Evolutionary conservation across 805 yeast species (phyloP).

Genomic region (Yarrowia deformans): DNA sequence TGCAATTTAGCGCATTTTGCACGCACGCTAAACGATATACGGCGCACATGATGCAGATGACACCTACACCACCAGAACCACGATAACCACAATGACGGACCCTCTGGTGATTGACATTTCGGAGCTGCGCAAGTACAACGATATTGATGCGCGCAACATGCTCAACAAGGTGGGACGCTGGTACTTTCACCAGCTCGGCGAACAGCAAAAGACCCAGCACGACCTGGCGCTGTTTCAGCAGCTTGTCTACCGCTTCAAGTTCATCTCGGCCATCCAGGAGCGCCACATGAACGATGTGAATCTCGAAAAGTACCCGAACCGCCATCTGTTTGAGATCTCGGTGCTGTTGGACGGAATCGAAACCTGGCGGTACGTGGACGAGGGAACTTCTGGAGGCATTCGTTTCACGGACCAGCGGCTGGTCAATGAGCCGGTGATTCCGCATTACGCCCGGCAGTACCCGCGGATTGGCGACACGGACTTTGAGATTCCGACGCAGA

Average conservation of each 20-base stretch:
- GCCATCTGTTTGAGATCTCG: neutral
- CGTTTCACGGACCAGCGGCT: slow-evolving; percentile 4
- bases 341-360: slow-evolving; percentile 5
- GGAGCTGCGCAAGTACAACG: slow-evolving; percentile 1
- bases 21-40: neutral
- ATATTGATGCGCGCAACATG: neutral
- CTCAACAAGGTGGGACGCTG: neutral
- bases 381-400: neutral
- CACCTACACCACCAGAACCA: no score
- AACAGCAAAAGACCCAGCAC: slow-evolving; percentile 1
- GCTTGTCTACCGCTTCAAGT: slow-evolving; percentile 14
- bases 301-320: neutral
- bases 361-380: neutral
- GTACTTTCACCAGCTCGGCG: slow-evolving; percentile 17
- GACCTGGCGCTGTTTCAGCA: slow-evolving; percentile 6
- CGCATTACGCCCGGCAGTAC: neutral
- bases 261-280: neutral
- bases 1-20: neutral
- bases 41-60: neutral
- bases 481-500: slow-evolving; percentile 4
- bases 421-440: neutral
- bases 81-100: neutral
- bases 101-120: neutral
- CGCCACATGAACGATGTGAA: neutral
- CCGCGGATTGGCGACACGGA: slow-evolving; percentile 1